Base-by-base conservation (phyloP, 1,284 basidiomycete species). In the Moesziomyces parantarcticus region DNA sequence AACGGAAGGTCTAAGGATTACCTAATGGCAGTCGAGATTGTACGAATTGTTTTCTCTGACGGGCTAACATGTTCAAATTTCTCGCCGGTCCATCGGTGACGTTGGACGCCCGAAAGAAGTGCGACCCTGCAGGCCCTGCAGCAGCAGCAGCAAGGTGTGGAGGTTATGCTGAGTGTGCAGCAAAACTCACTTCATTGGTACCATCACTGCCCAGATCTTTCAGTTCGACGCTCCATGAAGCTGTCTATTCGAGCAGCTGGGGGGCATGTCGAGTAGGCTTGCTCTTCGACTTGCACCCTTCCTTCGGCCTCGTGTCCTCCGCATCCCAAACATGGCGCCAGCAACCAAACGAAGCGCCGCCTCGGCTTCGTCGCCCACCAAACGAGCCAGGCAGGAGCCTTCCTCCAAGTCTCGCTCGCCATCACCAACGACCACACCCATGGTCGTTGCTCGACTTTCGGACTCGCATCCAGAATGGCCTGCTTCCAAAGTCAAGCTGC, bases 391-490 rank as follows among this genome's bases (percentile, higher is more conserved):
- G 13, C 23, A 50, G 18, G 34, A 41, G 6, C 36, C 36, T 16
- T 13, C 6, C 4, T 39, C 36, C 1, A n/a, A 39, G 18, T 6
- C 36, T 16, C 14, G 36, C 18, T 18, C 36, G 36, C 36, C 36
- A 18, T 18, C 49, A 13, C 11, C 41, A 11, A 36, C 50, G 4
- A 1, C 58, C 10, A 29, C 55, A n/a, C 47, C 26, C 3, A 57
- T 66, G 11, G 36, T 58, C 20, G 68, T 75, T 1, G 54, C 68
- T 0, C 63, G 72, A 14, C 46, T 71, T 2, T 57, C 58, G 5
- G 14, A 40, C 8, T 32, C 42, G 16, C 22, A 49, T 54, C 58
- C 63, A 32, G 68, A 70, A 71, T 75, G 72, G 72, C 72, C 72
- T 13, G 68, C 68, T 2, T 32, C 67, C 10, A 26, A 18, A 11